Evolutionary conservation across 208 protist genomes (phyloP).

Genomic region (Endotrypanum monterogeii): DNA sequence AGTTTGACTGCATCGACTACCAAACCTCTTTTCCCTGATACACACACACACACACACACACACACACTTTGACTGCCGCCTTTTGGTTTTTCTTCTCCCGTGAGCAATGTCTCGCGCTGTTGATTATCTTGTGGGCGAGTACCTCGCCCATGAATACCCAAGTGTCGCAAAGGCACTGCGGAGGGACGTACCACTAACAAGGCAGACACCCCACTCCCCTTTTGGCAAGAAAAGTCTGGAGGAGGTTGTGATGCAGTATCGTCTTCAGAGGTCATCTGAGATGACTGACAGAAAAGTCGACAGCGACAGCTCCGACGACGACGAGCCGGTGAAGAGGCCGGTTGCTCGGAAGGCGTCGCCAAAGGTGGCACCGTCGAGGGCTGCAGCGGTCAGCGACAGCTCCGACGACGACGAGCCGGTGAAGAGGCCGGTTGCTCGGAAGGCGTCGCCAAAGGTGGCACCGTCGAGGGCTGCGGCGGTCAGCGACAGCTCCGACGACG

Average conservation of each 20-base stretch:
- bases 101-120: constrained; percentile 48
- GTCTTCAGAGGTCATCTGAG: constrained; percentile 30
- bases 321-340: constrained; percentile 25
- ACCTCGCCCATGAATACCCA: constrained; percentile 49
- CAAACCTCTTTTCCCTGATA: background rate
- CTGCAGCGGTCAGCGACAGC: constrained; percentile 44
- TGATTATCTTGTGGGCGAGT: constrained; percentile 49
- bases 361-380: too few relatives aligned
- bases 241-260: constrained; percentile 23
- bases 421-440: constrained; percentile 1
- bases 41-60: background rate
- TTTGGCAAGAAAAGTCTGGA: constrained; percentile 24
- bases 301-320: constrained; percentile 52
- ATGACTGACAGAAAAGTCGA: constrained; percentile 26
- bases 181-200: constrained; percentile 22
- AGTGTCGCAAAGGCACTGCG: constrained; percentile 39
- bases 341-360: constrained; percentile 19
- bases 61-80: background rate
- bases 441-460: constrained; percentile 27
- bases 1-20: background rate
- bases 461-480: too few relatives aligned
- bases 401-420: constrained; percentile 58
- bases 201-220: constrained; percentile 10
- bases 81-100: background rate
- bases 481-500: constrained; percentile 53